Evolutionary conservation across 345 rosid genomes (phyloP).

Genomic region (Toxicodendron radicans): DNA sequence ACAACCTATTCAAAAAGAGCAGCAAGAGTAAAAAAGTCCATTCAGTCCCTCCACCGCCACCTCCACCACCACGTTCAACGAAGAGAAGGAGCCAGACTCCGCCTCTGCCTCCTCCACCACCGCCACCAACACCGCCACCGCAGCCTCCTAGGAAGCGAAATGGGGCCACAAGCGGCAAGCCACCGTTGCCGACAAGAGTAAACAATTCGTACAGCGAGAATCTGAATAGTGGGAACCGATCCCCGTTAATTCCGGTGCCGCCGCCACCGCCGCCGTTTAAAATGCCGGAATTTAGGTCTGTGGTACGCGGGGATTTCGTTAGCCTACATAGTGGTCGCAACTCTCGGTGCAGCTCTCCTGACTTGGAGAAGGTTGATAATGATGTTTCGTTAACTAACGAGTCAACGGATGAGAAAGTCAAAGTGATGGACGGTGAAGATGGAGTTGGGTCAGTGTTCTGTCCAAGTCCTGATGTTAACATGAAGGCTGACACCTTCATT

Average conservation of each 20-base stretch:
- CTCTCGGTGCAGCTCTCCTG: slow-evolving; percentile 72
- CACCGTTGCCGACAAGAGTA: slow-evolving; percentile 60
- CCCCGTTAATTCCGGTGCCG: slow-evolving; percentile 51
- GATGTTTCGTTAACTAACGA: slow-evolving; percentile 12
- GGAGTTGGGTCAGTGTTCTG: slow-evolving; percentile 41
- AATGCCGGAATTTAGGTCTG: slow-evolving; percentile 44
- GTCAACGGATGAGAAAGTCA: slow-evolving; percentile 23
- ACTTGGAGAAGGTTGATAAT: slow-evolving; percentile 34
- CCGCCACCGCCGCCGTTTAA: slow-evolving; percentile 58
- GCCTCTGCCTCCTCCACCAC: slow-evolving; percentile 36
- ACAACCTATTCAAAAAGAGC: slow-evolving; percentile 58
- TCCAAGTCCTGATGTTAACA: slow-evolving; percentile 87
- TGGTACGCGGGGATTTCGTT: slow-evolving; percentile 55
- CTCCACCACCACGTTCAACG: slow-evolving; percentile 38
- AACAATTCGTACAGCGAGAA: slow-evolving; percentile 33
- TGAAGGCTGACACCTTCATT: slow-evolving; percentile 80
- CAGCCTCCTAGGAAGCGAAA: slow-evolving; percentile 22
- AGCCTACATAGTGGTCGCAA: slow-evolving; percentile 50
- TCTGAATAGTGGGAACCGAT: slow-evolving; percentile 36
- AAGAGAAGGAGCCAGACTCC: slow-evolving; percentile 19
- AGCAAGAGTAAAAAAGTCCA: slow-evolving; percentile 59
- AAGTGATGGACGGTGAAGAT: slow-evolving; percentile 28
- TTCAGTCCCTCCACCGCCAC: slow-evolving; percentile 52
- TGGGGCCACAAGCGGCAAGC: slow-evolving; percentile 35
- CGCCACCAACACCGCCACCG: slow-evolving; percentile 35